Conservation (phyloP, 352 stramenopile genomes). For the Phytophthora pseudosyringae region DNA sequence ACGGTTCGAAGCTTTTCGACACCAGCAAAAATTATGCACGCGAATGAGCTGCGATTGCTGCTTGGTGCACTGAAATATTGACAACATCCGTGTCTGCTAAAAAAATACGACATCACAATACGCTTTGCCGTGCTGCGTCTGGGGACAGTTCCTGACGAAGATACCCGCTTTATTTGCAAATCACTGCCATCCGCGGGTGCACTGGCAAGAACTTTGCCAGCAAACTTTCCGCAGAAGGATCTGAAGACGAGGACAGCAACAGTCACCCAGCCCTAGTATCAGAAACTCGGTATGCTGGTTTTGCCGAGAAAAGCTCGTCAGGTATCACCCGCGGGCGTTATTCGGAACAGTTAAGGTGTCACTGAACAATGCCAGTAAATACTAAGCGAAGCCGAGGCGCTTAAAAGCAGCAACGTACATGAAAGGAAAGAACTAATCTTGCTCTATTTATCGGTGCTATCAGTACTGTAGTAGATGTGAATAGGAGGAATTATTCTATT, state of each 20-base stretch:
- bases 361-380: too few species aligned
- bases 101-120: slow-evolving; percentile 46
- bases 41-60: slow-evolving; percentile 61
- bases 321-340: too few species aligned
- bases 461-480: too few species aligned
- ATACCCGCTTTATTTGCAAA: slow-evolving; percentile 58
- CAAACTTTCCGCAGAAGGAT: slow-evolving; percentile 37
- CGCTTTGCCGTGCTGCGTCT: slow-evolving; percentile 70
- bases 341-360: too few species aligned
- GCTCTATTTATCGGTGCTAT: too few species aligned
- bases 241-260: slow-evolving; percentile 54
- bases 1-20: slow-evolving; percentile 69
- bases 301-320: too few species aligned
- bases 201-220: slow-evolving; percentile 37
- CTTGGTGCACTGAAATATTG: slow-evolving; percentile 62
- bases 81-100: slow-evolving; percentile 10
- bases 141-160: slow-evolving; percentile 42
- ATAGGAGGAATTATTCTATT: too few species aligned
- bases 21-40: slow-evolving; percentile 62
- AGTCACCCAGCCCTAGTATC: too few species aligned
- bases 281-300: too few species aligned
- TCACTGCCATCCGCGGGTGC: slow-evolving; percentile 46
- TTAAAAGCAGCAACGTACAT: too few species aligned
- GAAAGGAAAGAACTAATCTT: too few species aligned
- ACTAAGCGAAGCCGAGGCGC: too few species aligned